phyloP scores from a whole-genome alignment of 345 rosid genomes.

The Linum trigynum region DNA sequence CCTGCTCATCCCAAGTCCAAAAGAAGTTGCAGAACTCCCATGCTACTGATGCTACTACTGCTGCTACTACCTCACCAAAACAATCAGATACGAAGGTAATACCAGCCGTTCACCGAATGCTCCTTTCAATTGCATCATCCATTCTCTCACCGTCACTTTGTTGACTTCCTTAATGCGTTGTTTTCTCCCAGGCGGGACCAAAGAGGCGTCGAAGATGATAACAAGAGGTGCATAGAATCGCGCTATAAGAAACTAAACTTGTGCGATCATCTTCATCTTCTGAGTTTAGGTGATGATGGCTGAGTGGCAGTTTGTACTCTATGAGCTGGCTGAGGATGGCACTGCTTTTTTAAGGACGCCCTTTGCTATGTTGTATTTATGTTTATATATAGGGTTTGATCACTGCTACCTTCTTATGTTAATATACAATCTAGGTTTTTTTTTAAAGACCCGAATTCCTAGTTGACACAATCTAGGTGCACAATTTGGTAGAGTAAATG shows the following conservation, averaged over 20 bases:
- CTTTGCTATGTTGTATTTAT: no score
- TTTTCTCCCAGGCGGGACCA: conserved; percentile 50
- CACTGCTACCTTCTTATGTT: no score
- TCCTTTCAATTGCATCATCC: neutral
- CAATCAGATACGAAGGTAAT: conserved; percentile 59
- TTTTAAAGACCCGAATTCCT: no score
- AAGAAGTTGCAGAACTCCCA: conserved; percentile 53
- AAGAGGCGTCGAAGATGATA: conserved; percentile 52
- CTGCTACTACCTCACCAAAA: conserved; percentile 18
- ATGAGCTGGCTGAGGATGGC: no score
- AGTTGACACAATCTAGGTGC: no score
- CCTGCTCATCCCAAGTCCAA: conserved; percentile 59
- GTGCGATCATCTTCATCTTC: no score
- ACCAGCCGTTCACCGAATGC: neutral
- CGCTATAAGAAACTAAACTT: neutral
- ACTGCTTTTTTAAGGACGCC: no score
- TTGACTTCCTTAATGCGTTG: neutral
- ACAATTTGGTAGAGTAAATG: no score
- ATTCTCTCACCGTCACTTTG: neutral
- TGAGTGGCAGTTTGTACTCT: no score
- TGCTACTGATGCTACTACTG: conserved; percentile 3
- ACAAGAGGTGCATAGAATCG: neutral
- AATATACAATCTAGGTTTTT: no score
- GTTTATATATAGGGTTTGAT: no score
- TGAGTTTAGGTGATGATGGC: no score